Evolutionary conservation across 495 filamentous ascomycete genomes (phyloP).

Genomic region (Aspergillus saccharolyticus): DNA sequence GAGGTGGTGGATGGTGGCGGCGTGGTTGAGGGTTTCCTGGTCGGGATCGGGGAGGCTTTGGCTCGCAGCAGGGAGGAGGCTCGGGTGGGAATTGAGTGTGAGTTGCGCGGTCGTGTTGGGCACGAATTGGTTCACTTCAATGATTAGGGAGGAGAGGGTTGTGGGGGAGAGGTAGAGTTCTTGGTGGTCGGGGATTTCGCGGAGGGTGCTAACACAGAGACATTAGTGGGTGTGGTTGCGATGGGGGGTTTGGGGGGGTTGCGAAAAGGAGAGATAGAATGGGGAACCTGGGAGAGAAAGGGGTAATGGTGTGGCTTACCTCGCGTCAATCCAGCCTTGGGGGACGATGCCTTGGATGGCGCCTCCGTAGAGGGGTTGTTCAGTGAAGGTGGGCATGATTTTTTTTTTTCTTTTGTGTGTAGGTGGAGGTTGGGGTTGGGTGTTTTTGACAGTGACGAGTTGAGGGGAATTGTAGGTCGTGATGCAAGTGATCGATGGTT

Average conservation of each 20-base stretch:
- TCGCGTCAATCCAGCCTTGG: constrained; percentile 70
- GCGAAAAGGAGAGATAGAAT: no score
- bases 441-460: neutral
- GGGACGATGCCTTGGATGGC: constrained; percentile 72
- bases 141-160: constrained; percentile 73
- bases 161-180: constrained; percentile 83
- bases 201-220: constrained; percentile 55
- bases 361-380: constrained; percentile 70
- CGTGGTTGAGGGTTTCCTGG: constrained; percentile 52
- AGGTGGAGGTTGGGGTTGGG: neutral
- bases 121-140: constrained; percentile 82
- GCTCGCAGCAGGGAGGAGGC: constrained; percentile 16
- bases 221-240: neutral
- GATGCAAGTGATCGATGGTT: no score
- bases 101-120: constrained; percentile 17
- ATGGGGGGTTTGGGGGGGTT: neutral
- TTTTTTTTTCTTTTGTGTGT: constrained; percentile 2
- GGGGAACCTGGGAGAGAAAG: no score
- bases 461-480: neutral
- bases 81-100: constrained; percentile 29
- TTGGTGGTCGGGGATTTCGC: constrained; percentile 90
- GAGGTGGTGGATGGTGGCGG: constrained; percentile 66
- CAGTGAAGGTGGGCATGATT: constrained; percentile 46
- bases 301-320: constrained; percentile 45
- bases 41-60: constrained; percentile 24